Evolutionary conservation across 345 rosid genomes (phyloP).

Genomic region (Linum lewisii): DNA sequence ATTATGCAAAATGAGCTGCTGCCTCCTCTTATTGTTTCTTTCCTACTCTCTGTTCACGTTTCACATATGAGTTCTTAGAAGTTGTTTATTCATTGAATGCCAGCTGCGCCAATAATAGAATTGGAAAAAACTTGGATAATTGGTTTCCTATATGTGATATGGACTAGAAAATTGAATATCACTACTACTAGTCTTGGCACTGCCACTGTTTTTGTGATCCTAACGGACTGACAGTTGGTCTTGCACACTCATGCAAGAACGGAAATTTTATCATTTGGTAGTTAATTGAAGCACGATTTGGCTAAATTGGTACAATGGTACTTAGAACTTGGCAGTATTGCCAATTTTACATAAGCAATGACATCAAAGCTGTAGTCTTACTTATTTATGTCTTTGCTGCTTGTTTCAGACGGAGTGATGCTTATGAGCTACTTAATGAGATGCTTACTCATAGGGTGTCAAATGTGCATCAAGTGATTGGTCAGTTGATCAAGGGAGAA

Average conservation of each 20-base stretch:
- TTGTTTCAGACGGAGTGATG: conserved; percentile 64
- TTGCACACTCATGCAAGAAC: neutral
- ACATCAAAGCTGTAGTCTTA: neutral
- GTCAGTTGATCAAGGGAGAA: conserved; percentile 91
- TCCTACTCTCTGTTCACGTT: neutral
- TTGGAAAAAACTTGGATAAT: neutral
- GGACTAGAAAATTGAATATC: neutral
- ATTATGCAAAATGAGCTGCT: neutral
- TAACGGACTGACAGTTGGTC: neutral
- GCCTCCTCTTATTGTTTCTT: neutral
- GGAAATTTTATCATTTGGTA: no score
- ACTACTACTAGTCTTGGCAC: neutral
- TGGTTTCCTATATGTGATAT: neutral
- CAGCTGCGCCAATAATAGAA: neutral
- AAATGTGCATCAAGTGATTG: conserved; percentile 78
- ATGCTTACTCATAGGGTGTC: conserved; percentile 66
- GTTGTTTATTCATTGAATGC: neutral
- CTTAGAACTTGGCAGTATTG: neutral
- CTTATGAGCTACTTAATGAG: conserved; percentile 62
- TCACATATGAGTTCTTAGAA: neutral
- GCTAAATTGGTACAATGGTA: no score
- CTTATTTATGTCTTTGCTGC: conserved; percentile 16
- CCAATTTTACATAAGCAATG: neutral
- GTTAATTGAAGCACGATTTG: no score
- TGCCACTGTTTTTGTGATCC: neutral